These are phyloP conservation scores for Acarospora socialis DNA, from an alignment of 2,329 filamentous ascomycete genomes.

Conservation along the genomic window DNA sequence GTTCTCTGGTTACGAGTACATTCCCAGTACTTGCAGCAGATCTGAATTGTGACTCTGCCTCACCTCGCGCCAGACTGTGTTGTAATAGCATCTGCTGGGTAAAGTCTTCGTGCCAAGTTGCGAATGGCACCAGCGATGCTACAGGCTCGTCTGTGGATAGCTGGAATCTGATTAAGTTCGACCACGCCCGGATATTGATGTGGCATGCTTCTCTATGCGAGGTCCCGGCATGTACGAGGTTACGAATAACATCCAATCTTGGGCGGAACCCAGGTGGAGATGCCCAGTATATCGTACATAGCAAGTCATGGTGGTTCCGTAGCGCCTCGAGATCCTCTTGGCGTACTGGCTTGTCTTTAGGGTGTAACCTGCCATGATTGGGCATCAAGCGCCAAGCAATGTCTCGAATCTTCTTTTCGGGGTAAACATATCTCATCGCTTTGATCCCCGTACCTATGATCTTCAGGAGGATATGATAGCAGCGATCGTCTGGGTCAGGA, in stretches of 20 bases:
- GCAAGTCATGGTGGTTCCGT: slow-evolving; percentile 47
- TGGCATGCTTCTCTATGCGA: slow-evolving; percentile 47
- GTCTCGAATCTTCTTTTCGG: slow-evolving; percentile 40
- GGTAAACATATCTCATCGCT: slow-evolving; percentile 31
- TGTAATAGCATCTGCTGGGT: slow-evolving; percentile 38
- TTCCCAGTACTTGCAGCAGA: slow-evolving; percentile 10
- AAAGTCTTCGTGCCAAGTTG: slow-evolving; percentile 41
- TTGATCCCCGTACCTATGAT: slow-evolving; percentile 37
- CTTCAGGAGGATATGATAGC: slow-evolving; percentile 47
- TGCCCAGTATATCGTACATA: slow-evolving; percentile 45
- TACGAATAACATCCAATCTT: slow-evolving; percentile 35
- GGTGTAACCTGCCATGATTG: slow-evolving; percentile 46
- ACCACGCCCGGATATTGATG: slow-evolving; percentile 44
- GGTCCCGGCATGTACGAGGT: slow-evolving; percentile 40
- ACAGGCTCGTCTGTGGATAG: slow-evolving; percentile 37
- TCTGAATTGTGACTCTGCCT: slow-evolving; percentile 40
- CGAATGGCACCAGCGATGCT: slow-evolving; percentile 33
- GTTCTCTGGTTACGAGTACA: slow-evolving; percentile 28
- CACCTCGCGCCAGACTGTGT: slow-evolving; percentile 40
- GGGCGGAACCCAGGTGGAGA: slow-evolving; percentile 40
- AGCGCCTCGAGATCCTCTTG: slow-evolving; percentile 42
- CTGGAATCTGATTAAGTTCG: slow-evolving; percentile 42
- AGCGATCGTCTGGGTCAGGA: slow-evolving; percentile 33
- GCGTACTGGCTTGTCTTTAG: slow-evolving; percentile 40
- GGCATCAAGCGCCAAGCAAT: slow-evolving; percentile 44